Base-by-base conservation (phyloP, 257 asterid species). In the Thymus mandschuricus region DNA sequence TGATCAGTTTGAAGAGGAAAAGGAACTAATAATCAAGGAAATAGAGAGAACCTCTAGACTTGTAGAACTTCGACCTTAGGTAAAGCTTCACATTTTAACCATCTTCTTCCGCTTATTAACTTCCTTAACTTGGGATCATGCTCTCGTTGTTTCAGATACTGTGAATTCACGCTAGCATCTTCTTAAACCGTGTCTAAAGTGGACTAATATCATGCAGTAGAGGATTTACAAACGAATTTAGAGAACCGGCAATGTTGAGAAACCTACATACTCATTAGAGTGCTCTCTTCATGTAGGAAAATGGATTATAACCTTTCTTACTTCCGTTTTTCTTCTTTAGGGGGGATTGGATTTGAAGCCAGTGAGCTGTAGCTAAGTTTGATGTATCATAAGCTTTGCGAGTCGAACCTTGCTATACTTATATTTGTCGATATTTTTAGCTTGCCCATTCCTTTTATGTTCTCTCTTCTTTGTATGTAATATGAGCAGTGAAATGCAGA, bases 1-100 rank as follows among this genome's bases (percentile, higher is more conserved):
- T 49, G 97, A 91, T 70, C 96, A 93, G 63, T 91, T 93, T 78
- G 96, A 93, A 80, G 97, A 93, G 87, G 98, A 93, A 70, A 93
- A 86, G 71, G 97, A 90, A 76, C 85, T 88, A 52, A 81, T 93
- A 64, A 85, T 90, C 79, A 90, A 93, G 73, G 98, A 93, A 85
- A 93, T 93, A 58, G 91, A 87, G 76, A 90, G 88, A 83, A 79
- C 89, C 64, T 82, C 88, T 68, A 86, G 90, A 68, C 82, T 86
- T 57, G 81, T 92, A 34, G 76, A 78, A 70, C 86, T 92, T 59
- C 85, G 71, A 64, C 76, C 85, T 50, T 89, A 87, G 86, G 84
- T 78, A 73, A 75, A 69, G 44, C 62, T 67, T 44, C 67, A 34
- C 64, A 55, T 60, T 59, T 35, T 13, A 45, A 21, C 77, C 21